Evolutionary conservation across 1,284 basidiomycete genomes (phyloP), one percentile per base, ranked within the genome.

Genomic region (Pisolithus thermaeus): DNA sequence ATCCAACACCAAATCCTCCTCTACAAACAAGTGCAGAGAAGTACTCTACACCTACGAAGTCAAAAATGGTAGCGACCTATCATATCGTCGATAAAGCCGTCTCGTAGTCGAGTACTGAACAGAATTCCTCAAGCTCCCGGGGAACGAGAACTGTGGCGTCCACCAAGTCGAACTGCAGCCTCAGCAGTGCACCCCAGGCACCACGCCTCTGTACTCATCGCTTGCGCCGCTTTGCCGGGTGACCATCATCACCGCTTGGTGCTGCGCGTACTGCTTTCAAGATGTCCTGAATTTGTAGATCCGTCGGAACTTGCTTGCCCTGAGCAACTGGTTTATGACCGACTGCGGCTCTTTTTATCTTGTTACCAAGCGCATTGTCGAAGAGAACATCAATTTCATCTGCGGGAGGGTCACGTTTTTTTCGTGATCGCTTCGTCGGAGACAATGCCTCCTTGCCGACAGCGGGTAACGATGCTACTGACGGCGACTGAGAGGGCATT

Each of bases 381-480:
- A 90, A 90, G n/a, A 90, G 69, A 4, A 69, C 76, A 51, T 90
- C 87, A 52, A 90, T 89, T 61, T 87, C 87, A 58, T 89, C 81
- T 46, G 71, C 60, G 25, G 50, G 42, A n/a, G 27, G 52, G 40
- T 4, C 65, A 41, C 67, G 63, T 58, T 66, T 72, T 54, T 66
- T 72, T 54, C 65, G 61, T 42, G 64, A 65, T 54, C 60, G 49
- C 37, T 53, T 53, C 52, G 58, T 50, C 0, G 51, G 37, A 0
- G 20, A 28, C 14, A 9, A 38, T 7, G 22, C 36, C 14, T 40
- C 22, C 14, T 37, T 36, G 9, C 12, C 22, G 3, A 36, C 27
- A 20, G 35, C 6, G 22, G 47, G 28, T 25, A 52, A 46, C 39
- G 48, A 38, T 49, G 54, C 37, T 36, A 37, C 25, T 30, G 50